phyloP scores from a whole-genome alignment of 192 early-diverging fungal species.

The Rhizoclosmatium globosum region DNA sequence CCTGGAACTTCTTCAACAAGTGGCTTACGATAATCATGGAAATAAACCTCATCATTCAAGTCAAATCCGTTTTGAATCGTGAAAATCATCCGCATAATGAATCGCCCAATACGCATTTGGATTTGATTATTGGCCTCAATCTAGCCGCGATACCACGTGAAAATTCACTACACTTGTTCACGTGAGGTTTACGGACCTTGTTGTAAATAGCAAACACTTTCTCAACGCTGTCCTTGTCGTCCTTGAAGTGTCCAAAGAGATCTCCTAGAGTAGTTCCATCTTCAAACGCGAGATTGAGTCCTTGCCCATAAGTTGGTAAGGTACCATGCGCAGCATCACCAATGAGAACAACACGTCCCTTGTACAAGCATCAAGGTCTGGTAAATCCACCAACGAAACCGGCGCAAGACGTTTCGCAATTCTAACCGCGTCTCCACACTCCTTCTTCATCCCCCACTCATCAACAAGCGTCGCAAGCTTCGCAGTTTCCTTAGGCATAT shows the following conservation, averaged over 20 bases:
- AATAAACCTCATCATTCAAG: background rate
- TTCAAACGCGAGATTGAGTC: constrained; percentile 28
- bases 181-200: constrained; percentile 17
- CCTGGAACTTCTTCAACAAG: background rate
- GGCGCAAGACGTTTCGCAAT: background rate
- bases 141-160: constrained; percentile 12
- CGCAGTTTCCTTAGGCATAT: constrained; percentile 1
- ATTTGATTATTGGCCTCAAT: background rate
- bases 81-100: constrained; percentile 10
- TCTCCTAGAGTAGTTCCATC: constrained; percentile 38
- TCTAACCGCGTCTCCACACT: background rate
- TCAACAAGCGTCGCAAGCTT: background rate
- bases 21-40: background rate
- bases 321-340: constrained; percentile 9
- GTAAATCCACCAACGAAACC: constrained; percentile 16
- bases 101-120: background rate
- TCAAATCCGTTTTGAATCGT: background rate
- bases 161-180: constrained; percentile 4
- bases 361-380: background rate
- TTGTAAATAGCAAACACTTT: constrained; percentile 29
- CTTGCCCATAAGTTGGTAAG: constrained; percentile 1
- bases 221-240: background rate
- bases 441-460: background rate
- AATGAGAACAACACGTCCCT: constrained; percentile 1
- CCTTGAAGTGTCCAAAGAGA: constrained; percentile 17